Evolutionary conservation across 345 rosid species (phyloP).

Genomic region (Cardiospermum halicacabum): DNA sequence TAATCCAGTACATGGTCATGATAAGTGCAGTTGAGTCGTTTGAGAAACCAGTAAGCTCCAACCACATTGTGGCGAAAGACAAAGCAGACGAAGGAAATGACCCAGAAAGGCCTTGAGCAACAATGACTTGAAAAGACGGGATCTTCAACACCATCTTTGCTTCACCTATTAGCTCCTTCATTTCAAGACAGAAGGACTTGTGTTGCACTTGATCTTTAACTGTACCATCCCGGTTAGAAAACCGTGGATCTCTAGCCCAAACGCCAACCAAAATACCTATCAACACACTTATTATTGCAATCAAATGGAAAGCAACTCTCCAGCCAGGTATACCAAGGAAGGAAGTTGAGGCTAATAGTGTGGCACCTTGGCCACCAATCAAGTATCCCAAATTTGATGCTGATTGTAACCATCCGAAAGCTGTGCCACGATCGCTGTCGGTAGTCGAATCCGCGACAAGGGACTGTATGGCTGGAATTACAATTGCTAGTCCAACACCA

Average conservation of each 20-base stretch:
- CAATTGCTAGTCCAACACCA: slow-evolving; percentile 64
- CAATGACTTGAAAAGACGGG: slow-evolving; percentile 60
- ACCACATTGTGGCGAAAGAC: slow-evolving; percentile 62
- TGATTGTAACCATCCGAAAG: slow-evolving; percentile 78
- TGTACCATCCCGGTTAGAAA: slow-evolving; percentile 13
- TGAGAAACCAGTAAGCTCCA: slow-evolving; percentile 63
- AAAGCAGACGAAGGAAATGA: slow-evolving; percentile 63
- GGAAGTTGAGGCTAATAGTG: slow-evolving; percentile 58
- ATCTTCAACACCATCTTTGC: slow-evolving; percentile 48
- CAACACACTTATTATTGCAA: slow-evolving; percentile 52
- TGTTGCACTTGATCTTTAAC: slow-evolving; percentile 14
- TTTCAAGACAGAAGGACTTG: slow-evolving; percentile 34
- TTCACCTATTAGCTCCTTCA: slow-evolving; percentile 38
- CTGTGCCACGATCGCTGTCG: slow-evolving; percentile 66
- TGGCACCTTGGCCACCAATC: slow-evolving; percentile 47
- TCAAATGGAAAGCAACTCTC: slow-evolving; percentile 70
- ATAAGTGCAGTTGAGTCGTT: slow-evolving; percentile 49
- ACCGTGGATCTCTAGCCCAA: slow-evolving; percentile 67
- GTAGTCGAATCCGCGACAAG: slow-evolving; percentile 76
- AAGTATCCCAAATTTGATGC: slow-evolving; percentile 59
- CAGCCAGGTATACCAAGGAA: slow-evolving; percentile 71
- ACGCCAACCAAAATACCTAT: slow-evolving; percentile 53
- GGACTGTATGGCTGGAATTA: slow-evolving; percentile 54
- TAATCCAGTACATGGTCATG: slow-evolving; percentile 33
- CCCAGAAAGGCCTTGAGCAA: slow-evolving; percentile 67